Conservation (phyloP, 768 basidiomycete species). For the Suillus subluteus region DNA sequence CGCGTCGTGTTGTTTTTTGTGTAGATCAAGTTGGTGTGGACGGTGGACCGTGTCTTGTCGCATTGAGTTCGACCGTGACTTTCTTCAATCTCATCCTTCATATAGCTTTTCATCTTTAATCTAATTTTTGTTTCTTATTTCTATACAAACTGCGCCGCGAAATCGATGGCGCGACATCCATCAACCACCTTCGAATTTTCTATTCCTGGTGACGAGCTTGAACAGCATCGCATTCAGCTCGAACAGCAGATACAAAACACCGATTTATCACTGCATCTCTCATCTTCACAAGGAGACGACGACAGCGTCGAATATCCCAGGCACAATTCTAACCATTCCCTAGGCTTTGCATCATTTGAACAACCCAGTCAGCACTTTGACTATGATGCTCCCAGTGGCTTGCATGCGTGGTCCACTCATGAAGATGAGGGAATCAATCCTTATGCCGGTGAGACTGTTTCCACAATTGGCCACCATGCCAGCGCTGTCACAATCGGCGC, state of each 20-base stretch:
- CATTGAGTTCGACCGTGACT: conserved; percentile 10
- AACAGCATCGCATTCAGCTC: conserved; percentile 75
- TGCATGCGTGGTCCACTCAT: conserved; percentile 64
- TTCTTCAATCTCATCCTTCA: conserved; percentile 12
- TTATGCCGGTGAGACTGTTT: conserved; percentile 71
- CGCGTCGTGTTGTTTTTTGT: conserved; percentile 25
- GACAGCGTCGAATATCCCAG: conserved; percentile 72
- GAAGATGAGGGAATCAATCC: conserved; percentile 70
- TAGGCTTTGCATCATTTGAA: conserved; percentile 67
- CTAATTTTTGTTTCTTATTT: conserved; percentile 20
- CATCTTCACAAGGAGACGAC: conserved; percentile 51
- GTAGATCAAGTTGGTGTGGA: conserved; percentile 6
- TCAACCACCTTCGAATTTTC: conserved; percentile 44
- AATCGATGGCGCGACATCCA: conserved; percentile 29
- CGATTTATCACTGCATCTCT: conserved; percentile 72
- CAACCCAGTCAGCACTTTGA: conserved; percentile 61
- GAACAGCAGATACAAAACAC: conserved; percentile 79
- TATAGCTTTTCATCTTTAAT: conserved; percentile 16
- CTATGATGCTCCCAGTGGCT: conserved; percentile 50
- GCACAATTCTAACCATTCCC: conserved; percentile 61
- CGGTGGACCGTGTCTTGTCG: conserved; percentile 5
- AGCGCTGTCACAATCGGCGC: conserved; percentile 86
- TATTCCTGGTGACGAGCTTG: conserved; percentile 75
- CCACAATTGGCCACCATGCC: conserved; percentile 89
- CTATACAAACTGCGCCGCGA: conserved; percentile 20